Base-by-base conservation (phyloP, 1,139 yeast species). In the Candida sanyaensis region DNA sequence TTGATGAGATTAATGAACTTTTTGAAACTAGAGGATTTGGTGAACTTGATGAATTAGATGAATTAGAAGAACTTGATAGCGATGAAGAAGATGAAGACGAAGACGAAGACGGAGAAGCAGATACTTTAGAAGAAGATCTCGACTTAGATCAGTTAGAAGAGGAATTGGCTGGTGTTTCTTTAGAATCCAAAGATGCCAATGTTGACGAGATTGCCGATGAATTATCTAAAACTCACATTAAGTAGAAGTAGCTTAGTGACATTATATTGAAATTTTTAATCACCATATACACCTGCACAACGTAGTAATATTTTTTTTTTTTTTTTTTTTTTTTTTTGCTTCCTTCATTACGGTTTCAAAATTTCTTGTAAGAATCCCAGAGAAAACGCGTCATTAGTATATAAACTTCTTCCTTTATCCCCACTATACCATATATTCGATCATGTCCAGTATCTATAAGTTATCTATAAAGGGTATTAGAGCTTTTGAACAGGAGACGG, bases 391-490 rank as follows among this genome's bases (percentile, higher is more conserved):
- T 17, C 3, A 17, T 2, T 17, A 17, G 21, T 17, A 17, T 17
- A 17, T 17, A 17, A 17, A 17, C 37, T 29, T 21, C 32, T 23
- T 9, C 24, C n/a, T 10, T 23, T 9, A 12, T 13, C n/a, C n/a
- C 38, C 34, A 30, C 26, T 7, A 13, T 30, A 30, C 12, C 13
- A 36, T 33, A 33, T 17, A 36, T 28, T 12, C 12, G 11, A 6
- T 11, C 31, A 86, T 85, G 92, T 83, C 92, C 12, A 80, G 85
- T 46, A 77, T 86, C 6, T 82, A 80, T 57, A 85, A 90, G 70
- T 84, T 95, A 30, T 86, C 96, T 1, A 86, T 95, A 30, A 87
- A 86, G 51, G 99, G 99, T 31, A 82, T 95, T 5, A 74, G 99
- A 42, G 91, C 98, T 0, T 95, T 93, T 62, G 95, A 88, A 55